Evolutionary conservation across 176 grass and related monocot genomes (phyloP).

Genomic region (Paspalum notatum): DNA sequence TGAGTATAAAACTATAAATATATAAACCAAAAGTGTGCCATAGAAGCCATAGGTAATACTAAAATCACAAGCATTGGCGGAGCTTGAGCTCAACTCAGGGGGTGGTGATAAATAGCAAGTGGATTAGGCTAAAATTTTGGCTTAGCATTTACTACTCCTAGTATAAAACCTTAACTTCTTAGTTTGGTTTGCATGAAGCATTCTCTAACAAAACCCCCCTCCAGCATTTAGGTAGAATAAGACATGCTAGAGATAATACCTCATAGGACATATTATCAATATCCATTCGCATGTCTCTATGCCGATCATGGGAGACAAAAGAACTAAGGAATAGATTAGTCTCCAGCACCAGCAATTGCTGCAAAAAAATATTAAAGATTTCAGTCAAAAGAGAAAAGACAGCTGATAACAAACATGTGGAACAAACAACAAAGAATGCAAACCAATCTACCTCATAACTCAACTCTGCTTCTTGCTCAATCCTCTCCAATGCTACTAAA

Average conservation of each 20-base stretch:
- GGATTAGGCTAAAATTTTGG: too few species aligned
- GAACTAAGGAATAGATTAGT: slow-evolving; percentile 57
- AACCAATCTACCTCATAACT: slow-evolving; percentile 62
- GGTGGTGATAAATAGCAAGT: too few species aligned
- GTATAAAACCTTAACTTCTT: too few species aligned
- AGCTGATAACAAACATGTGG: neutral
- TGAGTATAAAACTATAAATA: slow-evolving; percentile 4
- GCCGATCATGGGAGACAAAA: slow-evolving; percentile 58
- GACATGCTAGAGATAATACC: slow-evolving; percentile 48
- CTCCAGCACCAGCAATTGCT: slow-evolving; percentile 67
- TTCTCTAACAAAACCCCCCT: slow-evolving; percentile 1
- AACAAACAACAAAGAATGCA: slow-evolving; percentile 22
- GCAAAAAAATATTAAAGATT: slow-evolving; percentile 41
- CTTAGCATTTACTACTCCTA: too few species aligned
- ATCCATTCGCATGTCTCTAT: slow-evolving; percentile 84
- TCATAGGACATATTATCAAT: slow-evolving; percentile 95
- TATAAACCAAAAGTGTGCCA: neutral
- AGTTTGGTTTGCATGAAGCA: neutral
- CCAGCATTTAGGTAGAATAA: neutral
- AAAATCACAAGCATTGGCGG: neutral
- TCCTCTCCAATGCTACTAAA: slow-evolving; percentile 63
- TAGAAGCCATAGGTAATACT: neutral
- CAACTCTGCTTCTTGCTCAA: slow-evolving; percentile 66
- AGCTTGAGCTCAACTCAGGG: too few species aligned
- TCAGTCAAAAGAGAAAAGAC: slow-evolving; percentile 23